Evolutionary conservation across 2,329 filamentous ascomycete species (phyloP).

Genomic region (Pseudodiploospora longispora): DNA sequence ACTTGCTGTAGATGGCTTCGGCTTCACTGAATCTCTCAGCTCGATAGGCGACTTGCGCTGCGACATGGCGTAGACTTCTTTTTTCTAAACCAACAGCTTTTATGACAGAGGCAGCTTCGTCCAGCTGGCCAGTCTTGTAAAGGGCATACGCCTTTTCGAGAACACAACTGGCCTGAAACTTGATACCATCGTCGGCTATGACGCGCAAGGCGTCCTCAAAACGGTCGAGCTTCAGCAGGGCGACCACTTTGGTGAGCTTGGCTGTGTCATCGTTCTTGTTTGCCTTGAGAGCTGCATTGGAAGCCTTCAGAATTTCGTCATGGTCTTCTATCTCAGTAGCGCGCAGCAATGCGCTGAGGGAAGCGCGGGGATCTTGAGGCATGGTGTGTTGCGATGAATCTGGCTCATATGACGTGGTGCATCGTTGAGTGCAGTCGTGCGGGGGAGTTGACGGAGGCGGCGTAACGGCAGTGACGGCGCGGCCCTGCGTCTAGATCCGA

Average conservation of each 20-base stretch:
- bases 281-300: conserved; percentile 53
- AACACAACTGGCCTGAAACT: conserved; percentile 50
- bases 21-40: conserved; percentile 65
- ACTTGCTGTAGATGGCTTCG: conserved; percentile 51
- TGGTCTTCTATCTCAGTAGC: conserved; percentile 58
- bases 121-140: conserved; percentile 67
- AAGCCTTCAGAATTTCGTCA: conserved; percentile 60
- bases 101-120: conserved; percentile 49
- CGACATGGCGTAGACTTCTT: conserved; percentile 42
- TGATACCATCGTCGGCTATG: conserved; percentile 54
- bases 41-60: conserved; percentile 64
- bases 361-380: conserved; percentile 39
- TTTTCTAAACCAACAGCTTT: conserved; percentile 22
- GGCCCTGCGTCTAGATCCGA: too few relatives aligned
- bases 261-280: conserved; percentile 52
- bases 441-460: too few relatives aligned
- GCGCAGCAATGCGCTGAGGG: conserved; percentile 47
- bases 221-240: conserved; percentile 73
- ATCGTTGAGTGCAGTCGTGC: conserved; percentile 2
- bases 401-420: background rate
- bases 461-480: too few relatives aligned
- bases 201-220: conserved; percentile 68
- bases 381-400: conserved; percentile 17
- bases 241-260: conserved; percentile 63
- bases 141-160: conserved; percentile 76